Evolutionary conservation across 2,329 filamentous ascomycete genomes (phyloP), one percentile per base, ranked within the genome.

Genomic region (Dactylellina parvicollis): DNA sequence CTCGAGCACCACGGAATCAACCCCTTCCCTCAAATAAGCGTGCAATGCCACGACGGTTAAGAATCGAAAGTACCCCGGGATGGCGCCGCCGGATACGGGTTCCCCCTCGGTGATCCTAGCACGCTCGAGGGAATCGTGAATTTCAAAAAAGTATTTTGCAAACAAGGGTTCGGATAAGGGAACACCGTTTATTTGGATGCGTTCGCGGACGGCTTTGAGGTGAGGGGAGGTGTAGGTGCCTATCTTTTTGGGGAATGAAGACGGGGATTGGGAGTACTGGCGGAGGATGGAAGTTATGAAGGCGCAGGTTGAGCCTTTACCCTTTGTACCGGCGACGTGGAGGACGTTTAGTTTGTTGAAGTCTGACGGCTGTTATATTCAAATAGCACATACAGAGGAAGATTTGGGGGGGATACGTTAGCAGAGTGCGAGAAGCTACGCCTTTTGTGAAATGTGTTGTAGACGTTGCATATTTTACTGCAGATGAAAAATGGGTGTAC

Each of bases 21-120:
- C 88, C 0, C 89, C 89, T 79, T 95, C 90, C 50, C 84, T 81
- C 24, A 96, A 79, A 77, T 96, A 99, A 1, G 89, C 86, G 78
- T 96, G 92, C 77, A 96, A 87, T 1, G 93, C 93, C 82, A 97
- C 86, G 36, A 99, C 84, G 0, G 94, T 97, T 79, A 99, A 80
- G 79, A 91, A 97, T 26, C 94, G 89, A 80, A 98, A 98, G 81
- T 96, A 98, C 56, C 92, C 90, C 0, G 95, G 95, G 80, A 96
- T 96, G 1, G 87, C 86, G 0, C 80, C 81, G 0, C 88, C 84
- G 54, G 85, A 81, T 47, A 81, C 42, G 2, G 42, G 30, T 10
- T 34, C 62, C 9, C 59, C 32, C 36, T 24, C 12, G 9, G 3
- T 9, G 12, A n/a, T n/a, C n/a, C 18, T 38, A 10, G 52, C 34